A percentile compares a stretch with the other conserved stretches of the same genome.
Evolutionary conservation across 768 basidiomycete genomes (phyloP).

Genomic region (Infundibulicybe gibba): DNA sequence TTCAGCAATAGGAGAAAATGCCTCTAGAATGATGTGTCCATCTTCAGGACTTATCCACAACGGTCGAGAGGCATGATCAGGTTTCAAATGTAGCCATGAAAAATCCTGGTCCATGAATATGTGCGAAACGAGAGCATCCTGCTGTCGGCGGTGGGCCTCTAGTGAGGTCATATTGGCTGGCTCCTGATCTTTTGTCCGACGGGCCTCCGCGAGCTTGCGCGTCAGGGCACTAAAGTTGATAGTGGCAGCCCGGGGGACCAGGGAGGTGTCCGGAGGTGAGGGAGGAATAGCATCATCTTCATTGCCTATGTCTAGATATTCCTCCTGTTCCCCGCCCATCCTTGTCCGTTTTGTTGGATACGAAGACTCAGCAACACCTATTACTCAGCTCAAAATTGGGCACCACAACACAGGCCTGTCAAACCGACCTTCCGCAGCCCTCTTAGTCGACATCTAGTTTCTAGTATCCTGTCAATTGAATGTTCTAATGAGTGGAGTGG

Average conservation of each 20-base stretch:
- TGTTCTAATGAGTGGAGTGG: too few relatives aligned
- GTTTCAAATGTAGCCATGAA: constrained; percentile 81
- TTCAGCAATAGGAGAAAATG: constrained; percentile 95
- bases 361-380: constrained; percentile 23
- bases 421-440: constrained; percentile 33
- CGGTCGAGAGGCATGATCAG: constrained; percentile 89
- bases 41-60: constrained; percentile 96
- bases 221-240: constrained; percentile 86
- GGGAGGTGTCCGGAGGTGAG: constrained; percentile 47
- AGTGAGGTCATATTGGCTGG: constrained; percentile 48
- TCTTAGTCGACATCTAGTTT: constrained; percentile 29
- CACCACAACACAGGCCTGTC: neutral
- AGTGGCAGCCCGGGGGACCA: constrained; percentile 71
- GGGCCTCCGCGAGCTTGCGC: constrained; percentile 69
- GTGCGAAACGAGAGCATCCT: constrained; percentile 74
- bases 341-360: constrained; percentile 41
- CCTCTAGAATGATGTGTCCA: constrained; percentile 93
- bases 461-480: too few relatives aligned
- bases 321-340: constrained; percentile 46
- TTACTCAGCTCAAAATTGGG: neutral
- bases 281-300: constrained; percentile 56
- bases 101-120: constrained; percentile 87
- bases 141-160: constrained; percentile 65
- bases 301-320: constrained; percentile 54
- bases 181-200: constrained; percentile 41